phyloP scores from a whole-genome alignment of 148 eudicot species.

The Dianthus caryophyllus region DNA sequence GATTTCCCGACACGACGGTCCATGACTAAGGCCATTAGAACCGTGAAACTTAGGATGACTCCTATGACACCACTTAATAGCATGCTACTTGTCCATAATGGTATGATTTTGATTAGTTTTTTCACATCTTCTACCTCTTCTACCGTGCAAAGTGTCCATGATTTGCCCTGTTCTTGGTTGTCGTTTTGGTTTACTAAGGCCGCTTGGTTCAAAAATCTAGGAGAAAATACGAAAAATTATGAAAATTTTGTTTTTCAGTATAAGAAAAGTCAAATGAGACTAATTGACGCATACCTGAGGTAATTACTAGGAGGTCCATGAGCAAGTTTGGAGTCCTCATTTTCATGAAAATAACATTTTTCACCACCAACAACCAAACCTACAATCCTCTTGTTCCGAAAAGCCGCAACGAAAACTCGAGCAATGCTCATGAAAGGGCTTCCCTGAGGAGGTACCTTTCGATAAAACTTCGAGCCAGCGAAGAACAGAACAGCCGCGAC shows the following conservation, averaged over 20 bases:
- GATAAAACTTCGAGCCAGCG: constrained; percentile 31
- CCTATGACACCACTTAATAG: constrained; percentile 43
- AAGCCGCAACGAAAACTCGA: constrained; percentile 43
- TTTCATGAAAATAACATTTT: constrained; percentile 23
- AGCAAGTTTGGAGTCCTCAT: constrained; percentile 7
- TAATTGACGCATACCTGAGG: constrained; percentile 26
- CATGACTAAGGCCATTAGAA: constrained; percentile 61
- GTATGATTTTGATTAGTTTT: constrained; percentile 42
- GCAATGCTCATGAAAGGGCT: constrained; percentile 50
- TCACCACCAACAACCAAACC: background rate
- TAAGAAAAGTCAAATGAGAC: background rate
- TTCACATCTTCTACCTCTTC: constrained; percentile 53
- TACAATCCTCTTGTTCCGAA: constrained; percentile 22
- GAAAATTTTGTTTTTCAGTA: no score
- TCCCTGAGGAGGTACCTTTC: constrained; percentile 29
- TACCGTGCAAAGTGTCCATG: constrained; percentile 49
- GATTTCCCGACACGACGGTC: constrained; percentile 32
- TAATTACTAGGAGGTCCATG: constrained; percentile 23
- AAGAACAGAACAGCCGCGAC: constrained; percentile 31
- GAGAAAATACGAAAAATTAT: background rate
- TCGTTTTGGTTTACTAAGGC: constrained; percentile 22
- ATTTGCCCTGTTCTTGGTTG: constrained; percentile 12
- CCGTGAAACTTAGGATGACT: constrained; percentile 41
- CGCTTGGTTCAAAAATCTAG: constrained; percentile 42
- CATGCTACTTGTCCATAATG: constrained; percentile 53